A percentile compares a stretch with the other conserved stretches of the same genome.
phyloP scores from a whole-genome alignment of 2,329 filamentous ascomycete genomes.

The Talaromyces albobiverticillius region DNA sequence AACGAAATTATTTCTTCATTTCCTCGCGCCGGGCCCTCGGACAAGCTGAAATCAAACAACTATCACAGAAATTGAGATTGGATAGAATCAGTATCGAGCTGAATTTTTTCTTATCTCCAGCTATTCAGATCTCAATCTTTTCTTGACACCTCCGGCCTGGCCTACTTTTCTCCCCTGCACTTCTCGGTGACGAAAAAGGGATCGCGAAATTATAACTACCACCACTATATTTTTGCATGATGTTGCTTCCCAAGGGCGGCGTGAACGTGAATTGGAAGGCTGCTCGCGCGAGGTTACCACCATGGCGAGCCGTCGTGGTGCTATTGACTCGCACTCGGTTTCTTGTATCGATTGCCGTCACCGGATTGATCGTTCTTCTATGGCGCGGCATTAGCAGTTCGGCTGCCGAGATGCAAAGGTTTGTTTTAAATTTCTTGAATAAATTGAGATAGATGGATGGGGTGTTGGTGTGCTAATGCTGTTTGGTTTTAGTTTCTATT shows the following conservation, averaged over 20 bases:
- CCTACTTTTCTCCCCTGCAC: neutral
- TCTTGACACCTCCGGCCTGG: neutral
- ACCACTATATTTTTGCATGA: conserved; percentile 40
- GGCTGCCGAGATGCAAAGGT: conserved; percentile 90
- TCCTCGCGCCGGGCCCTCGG: neutral
- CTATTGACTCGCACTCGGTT: conserved; percentile 76
- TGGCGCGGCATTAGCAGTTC: conserved; percentile 82
- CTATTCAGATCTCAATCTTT: neutral
- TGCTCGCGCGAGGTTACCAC: conserved; percentile 73
- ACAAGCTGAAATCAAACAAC: neutral
- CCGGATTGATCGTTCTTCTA: conserved; percentile 72
- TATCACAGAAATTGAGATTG: neutral
- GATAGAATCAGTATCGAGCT: neutral
- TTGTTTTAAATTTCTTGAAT: conserved; percentile 28
- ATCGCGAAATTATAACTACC: neutral
- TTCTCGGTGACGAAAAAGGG: conserved; percentile 1
- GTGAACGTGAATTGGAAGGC: conserved; percentile 77
- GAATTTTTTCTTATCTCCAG: neutral
- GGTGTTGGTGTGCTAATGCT: neutral
- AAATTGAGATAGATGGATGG: neutral
- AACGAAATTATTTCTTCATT: neutral
- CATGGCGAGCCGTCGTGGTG: conserved; percentile 67
- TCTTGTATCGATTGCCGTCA: conserved; percentile 68
- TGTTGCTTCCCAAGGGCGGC: conserved; percentile 89
- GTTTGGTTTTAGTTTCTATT: conserved; percentile 73